A percentile compares a stretch with the other conserved stretches of the same genome.
Evolutionary conservation across 305 asterid species (phyloP).

Genomic region (Solanum hybrid): DNA sequence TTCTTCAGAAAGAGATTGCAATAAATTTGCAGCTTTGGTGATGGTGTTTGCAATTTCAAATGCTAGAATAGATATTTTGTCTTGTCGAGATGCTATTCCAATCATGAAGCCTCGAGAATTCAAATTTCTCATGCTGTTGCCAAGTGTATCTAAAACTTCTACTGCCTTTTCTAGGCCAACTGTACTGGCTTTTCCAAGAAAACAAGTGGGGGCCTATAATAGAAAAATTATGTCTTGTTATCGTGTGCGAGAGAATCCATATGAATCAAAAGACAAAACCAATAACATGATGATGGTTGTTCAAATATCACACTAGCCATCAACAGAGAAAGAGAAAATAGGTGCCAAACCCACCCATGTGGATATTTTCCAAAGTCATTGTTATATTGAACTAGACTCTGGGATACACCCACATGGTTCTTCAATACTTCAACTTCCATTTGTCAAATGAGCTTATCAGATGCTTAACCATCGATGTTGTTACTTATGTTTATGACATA

Average conservation of each 20-base stretch:
- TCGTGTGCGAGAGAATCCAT: background rate
- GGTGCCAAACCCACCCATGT: background rate
- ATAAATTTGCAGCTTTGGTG: background rate
- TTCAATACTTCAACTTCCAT: no score
- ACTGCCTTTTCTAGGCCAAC: background rate
- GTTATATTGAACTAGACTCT: background rate
- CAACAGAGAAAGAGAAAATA: background rate
- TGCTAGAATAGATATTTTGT: background rate
- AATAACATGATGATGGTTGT: background rate
- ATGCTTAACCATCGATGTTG: no score
- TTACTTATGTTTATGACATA: no score
- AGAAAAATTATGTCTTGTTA: background rate
- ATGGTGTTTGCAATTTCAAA: background rate
- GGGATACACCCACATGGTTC: no score
- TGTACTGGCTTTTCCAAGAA: background rate
- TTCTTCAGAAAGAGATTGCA: background rate
- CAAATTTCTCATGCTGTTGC: background rate
- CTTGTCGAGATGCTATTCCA: background rate
- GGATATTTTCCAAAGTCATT: no score
- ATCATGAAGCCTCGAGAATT: background rate
- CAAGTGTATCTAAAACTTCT: background rate
- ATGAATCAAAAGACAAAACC: background rate
- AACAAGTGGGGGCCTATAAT: background rate
- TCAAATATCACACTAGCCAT: background rate
- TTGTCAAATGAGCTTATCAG: no score